Conservation (phyloP, 2,329 filamentous ascomycete genomes). For the Beauveria bassiana region DNA sequence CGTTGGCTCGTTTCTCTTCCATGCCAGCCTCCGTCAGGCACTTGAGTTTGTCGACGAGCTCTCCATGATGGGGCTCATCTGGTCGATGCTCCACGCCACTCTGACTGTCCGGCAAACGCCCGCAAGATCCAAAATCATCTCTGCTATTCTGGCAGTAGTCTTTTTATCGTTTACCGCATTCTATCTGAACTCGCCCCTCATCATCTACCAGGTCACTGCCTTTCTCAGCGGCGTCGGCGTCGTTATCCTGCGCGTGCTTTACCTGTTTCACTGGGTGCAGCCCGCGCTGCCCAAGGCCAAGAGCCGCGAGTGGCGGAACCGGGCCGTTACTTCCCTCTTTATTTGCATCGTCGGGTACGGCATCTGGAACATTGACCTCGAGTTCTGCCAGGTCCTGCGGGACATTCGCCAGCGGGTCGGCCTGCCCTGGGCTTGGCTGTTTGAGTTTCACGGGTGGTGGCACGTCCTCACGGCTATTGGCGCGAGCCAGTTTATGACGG, state of each 20-base stretch:
- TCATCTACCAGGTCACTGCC: conserved; percentile 34
- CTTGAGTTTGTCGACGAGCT: conserved; percentile 46
- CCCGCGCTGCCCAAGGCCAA: conserved; percentile 22
- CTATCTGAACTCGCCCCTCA: conserved; percentile 34
- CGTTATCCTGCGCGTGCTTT: conserved; percentile 26
- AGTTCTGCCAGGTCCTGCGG: conserved; percentile 42
- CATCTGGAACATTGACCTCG: conserved; percentile 51
- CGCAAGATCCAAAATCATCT: conserved; percentile 22
- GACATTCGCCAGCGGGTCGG: conserved; percentile 36
- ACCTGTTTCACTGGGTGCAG: conserved; percentile 25
- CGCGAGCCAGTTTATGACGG: conserved; percentile 34
- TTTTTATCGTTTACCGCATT: conserved; percentile 34
- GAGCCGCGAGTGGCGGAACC: conserved; percentile 19
- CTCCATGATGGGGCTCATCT: conserved; percentile 49
- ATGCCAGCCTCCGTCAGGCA: conserved; percentile 35
- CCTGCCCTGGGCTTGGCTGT: conserved; percentile 44
- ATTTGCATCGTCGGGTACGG: conserved; percentile 38
- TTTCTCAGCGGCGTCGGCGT: conserved; percentile 28
- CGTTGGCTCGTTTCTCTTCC: conserved; percentile 34
- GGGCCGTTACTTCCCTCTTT: conserved; percentile 22
- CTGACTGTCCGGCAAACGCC: conserved; percentile 36
- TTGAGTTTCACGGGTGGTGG: conserved; percentile 59
- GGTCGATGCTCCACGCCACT: conserved; percentile 42
- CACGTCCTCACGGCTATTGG: conserved; percentile 51
- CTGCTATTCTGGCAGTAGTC: conserved; percentile 31